Percentiles rank a stretch among this genome's conserved stretches.
phyloP scores from a whole-genome alignment of 2,329 filamentous ascomycete species.

The Colletotrichum sp. region DNA sequence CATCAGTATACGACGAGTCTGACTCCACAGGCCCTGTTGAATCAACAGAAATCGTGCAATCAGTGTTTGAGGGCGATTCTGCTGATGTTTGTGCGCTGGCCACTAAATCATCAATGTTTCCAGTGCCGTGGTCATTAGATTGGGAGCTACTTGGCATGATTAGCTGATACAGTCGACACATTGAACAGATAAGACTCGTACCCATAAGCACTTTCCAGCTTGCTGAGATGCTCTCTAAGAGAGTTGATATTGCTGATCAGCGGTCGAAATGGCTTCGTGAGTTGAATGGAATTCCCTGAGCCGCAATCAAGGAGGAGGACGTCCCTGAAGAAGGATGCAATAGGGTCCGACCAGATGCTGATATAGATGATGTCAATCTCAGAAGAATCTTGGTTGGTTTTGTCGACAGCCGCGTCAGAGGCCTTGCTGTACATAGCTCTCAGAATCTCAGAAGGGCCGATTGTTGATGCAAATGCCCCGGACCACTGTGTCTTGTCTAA shows the following conservation, averaged over 20 bases:
- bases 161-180: neutral
- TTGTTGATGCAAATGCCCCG: neutral
- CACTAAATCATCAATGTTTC: neutral
- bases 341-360: neutral
- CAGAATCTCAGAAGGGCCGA: neutral
- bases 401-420: neutral
- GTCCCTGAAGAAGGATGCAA: neutral
- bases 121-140: neutral
- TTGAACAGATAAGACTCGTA: neutral
- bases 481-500: neutral
- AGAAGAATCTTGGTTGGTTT: neutral
- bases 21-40: neutral
- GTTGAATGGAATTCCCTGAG: neutral
- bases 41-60: neutral
- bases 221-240: neutral
- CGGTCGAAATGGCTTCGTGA: neutral
- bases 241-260: neutral
- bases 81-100: neutral
- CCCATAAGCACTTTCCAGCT: neutral
- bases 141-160: neutral
- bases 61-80: neutral
- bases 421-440: neutral
- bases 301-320: neutral
- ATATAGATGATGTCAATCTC: neutral
- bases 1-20: too few relatives aligned